Conservation (phyloP, 768 basidiomycete genomes). For the Fomitopsis serialis region DNA sequence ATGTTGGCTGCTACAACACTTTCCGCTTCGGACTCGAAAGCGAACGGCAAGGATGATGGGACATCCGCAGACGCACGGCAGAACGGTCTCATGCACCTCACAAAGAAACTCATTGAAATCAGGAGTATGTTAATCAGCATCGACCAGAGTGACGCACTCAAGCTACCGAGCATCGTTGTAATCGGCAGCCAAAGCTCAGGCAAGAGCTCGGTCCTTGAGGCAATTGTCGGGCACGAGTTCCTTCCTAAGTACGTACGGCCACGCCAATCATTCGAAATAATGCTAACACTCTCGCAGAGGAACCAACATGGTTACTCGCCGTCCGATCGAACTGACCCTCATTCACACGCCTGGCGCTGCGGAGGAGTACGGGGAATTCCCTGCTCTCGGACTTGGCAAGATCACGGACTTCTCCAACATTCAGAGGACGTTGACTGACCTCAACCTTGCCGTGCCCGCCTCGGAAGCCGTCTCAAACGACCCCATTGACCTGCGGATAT, state of each 20-base stretch:
- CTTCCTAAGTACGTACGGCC: constrained; percentile 81
- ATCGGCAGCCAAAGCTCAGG: constrained; percentile 98
- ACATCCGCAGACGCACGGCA: constrained; percentile 40
- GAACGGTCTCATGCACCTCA: constrained; percentile 90
- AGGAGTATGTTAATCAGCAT: constrained; percentile 91
- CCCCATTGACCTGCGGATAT: constrained; percentile 95
- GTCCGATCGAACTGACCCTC: constrained; percentile 96
- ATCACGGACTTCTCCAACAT: constrained; percentile 89
- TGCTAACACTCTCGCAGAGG: constrained; percentile 49
- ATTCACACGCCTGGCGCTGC: constrained; percentile 77
- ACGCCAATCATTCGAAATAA: neutral
- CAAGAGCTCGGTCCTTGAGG: constrained; percentile 95
- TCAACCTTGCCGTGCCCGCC: constrained; percentile 91
- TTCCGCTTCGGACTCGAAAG: constrained; percentile 60
- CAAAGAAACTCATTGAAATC: constrained; percentile 94
- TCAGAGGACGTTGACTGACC: constrained; percentile 88
- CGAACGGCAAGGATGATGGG: constrained; percentile 25
- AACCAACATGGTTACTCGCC: constrained; percentile 98
- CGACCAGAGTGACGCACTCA: constrained; percentile 91
- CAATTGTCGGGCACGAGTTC: constrained; percentile 97
- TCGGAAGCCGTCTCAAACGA: constrained; percentile 88
- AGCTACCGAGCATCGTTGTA: constrained; percentile 95
- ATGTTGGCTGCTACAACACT: constrained; percentile 76
- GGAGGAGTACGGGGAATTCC: constrained; percentile 92
- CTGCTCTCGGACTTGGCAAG: constrained; percentile 81